Base-by-base conservation (phyloP, 2,329 filamentous ascomycete genomes). In the Penicillium sp. region DNA sequence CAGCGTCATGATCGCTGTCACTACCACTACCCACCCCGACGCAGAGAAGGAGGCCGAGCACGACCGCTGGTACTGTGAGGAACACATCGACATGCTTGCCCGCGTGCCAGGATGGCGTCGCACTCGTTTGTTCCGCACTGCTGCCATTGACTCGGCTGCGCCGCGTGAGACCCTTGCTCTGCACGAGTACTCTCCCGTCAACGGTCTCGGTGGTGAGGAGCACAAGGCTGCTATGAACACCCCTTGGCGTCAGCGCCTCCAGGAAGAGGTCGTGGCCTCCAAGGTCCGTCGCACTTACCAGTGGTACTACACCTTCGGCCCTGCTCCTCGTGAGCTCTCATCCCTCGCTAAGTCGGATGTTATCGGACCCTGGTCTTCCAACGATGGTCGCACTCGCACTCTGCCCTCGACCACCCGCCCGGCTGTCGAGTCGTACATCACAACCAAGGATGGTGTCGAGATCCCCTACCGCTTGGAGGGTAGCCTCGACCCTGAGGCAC, bases 91-190 rank as follows among this genome's bases (percentile, higher is more conserved):
- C 2, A 82, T 92, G 81, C 70, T 95, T 55, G 78, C 86, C 58
- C 88, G 88, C 66, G 82, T 92, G 0, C 87, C 89, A 0, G 91
- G 91, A 4, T 96, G 90, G 89, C 75, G 89, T 56, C 85, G 90
- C 35, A 88, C 87, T 15, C 81, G 90, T 37, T 76, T 88, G 41
- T 92, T 88, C 73, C 81, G 83, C 55, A 89, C 88, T 3, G 87
- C 86, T 0, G 79, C 79, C 29, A 77, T 91, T 2, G 85, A 87
- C 53, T 77, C 82, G 22, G 76, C 77, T 18, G 79, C 81, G 22
- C 73, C 79, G 5, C 78, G 80, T 0, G 84, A 85, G 62, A 85
- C 83, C 61, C 75, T 92, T 1, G 81, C 84, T 0, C 77, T 95
- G 29, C 87, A 93, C 69, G 90, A 95, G 61, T 95, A 87, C 68